phyloP scores from a whole-genome alignment of 129 eudicot genomes.

The Chrysanthemum lavandulifolium region DNA sequence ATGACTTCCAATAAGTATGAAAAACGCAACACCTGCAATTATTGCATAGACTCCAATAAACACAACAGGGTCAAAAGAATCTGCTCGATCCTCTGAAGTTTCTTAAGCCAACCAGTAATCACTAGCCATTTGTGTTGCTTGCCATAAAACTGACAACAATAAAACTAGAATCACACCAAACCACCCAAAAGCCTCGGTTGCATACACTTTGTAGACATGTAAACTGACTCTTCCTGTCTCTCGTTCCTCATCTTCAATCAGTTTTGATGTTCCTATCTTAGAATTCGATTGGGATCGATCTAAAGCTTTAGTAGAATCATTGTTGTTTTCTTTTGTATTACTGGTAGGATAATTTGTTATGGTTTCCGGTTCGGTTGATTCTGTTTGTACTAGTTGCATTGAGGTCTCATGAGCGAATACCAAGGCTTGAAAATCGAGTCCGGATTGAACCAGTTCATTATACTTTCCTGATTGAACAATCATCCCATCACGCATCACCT shows the following conservation, averaged over 20 bases:
- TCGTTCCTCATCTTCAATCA: constrained; percentile 70
- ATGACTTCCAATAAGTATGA: constrained; percentile 36
- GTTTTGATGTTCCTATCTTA: constrained; percentile 47
- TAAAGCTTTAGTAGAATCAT: constrained; percentile 19
- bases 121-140: constrained; percentile 48
- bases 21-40: constrained; percentile 39
- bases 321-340: constrained; percentile 18
- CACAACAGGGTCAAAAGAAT: constrained; percentile 33
- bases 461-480: constrained; percentile 79
- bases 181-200: constrained; percentile 73
- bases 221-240: constrained; percentile 60
- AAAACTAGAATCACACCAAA: constrained; percentile 45
- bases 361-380: constrained; percentile 21
- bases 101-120: constrained; percentile 78
- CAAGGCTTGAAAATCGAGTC: constrained; percentile 60
- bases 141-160: constrained; percentile 46
- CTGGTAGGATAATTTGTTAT: constrained; percentile 24
- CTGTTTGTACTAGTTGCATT: constrained; percentile 62
- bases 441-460: constrained; percentile 46
- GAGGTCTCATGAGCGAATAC: constrained; percentile 73
- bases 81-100: constrained; percentile 42
- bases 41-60: constrained; percentile 50
- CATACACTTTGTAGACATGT: constrained; percentile 52
- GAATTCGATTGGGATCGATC: constrained; percentile 36
- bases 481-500: constrained; percentile 77